A percentile compares a stretch with the other conserved stretches of the same genome.
Evolutionary conservation across 2,329 filamentous ascomycete genomes (phyloP).

Genomic region (Xenosphaeropsis pyriputrescens): DNA sequence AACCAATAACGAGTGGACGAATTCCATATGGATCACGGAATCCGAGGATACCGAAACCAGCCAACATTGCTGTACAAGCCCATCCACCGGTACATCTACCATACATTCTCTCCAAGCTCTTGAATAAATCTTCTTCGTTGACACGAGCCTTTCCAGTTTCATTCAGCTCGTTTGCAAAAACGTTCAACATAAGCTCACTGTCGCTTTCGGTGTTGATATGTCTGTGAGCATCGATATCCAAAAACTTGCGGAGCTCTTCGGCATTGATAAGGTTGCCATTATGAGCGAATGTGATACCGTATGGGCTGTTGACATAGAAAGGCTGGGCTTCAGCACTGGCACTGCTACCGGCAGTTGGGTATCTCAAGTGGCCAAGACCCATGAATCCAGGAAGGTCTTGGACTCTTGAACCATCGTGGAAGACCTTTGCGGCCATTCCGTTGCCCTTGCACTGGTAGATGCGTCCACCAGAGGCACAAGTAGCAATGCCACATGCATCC

Average conservation of each 20-base stretch:
- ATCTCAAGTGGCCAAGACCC: slow-evolving; percentile 75
- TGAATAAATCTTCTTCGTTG: slow-evolving; percentile 66
- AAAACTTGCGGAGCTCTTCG: slow-evolving; percentile 43
- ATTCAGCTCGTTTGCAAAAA: slow-evolving; percentile 72
- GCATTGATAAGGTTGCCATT: slow-evolving; percentile 85
- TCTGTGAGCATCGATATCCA: slow-evolving; percentile 20
- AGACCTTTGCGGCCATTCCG: slow-evolving; percentile 75
- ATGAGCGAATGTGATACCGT: slow-evolving; percentile 67
- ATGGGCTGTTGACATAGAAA: slow-evolving; percentile 53
- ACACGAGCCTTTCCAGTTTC: slow-evolving; percentile 71
- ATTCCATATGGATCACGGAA: slow-evolving; percentile 74
- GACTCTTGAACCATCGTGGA: slow-evolving; percentile 63
- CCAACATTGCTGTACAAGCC: slow-evolving; percentile 71
- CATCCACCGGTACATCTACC: slow-evolving; percentile 58
- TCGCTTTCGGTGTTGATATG: slow-evolving; percentile 69
- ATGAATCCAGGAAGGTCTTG: slow-evolving; percentile 69
- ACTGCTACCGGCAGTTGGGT: slow-evolving; percentile 78
- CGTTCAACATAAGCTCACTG: slow-evolving; percentile 75
- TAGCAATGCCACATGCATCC: slow-evolving; percentile 78
- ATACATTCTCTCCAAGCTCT: slow-evolving; percentile 58
- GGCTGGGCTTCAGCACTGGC: slow-evolving; percentile 40
- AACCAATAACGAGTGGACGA: slow-evolving; percentile 68
- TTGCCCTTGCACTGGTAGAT: slow-evolving; percentile 86
- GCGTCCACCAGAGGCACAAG: slow-evolving; percentile 57
- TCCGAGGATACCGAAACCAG: slow-evolving; percentile 65